A percentile compares a stretch with the other conserved stretches of the same genome.
Evolutionary conservation across 2,329 filamentous ascomycete species (phyloP).

Genomic region (Aspergillus ochraceoroseus): DNA sequence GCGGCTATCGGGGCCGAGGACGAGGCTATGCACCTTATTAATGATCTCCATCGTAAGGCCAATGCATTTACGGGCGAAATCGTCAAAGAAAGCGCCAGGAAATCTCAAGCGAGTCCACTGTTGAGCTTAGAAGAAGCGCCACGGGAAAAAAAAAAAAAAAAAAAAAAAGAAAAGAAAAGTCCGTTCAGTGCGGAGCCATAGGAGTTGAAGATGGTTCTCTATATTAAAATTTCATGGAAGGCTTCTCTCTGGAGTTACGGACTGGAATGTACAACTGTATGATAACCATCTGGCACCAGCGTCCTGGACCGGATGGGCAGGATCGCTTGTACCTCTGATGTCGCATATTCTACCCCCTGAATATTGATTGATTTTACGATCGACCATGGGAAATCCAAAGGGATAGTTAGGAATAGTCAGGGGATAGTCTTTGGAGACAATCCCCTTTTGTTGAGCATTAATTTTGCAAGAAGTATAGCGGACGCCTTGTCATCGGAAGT

Average conservation of each 20-base stretch:
- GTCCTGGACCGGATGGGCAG: slow-evolving; percentile 21
- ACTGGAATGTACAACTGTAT: slow-evolving; percentile 29
- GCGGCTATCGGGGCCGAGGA: slow-evolving; percentile 47
- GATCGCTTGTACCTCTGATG: slow-evolving; percentile 23
- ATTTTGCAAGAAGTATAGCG: not conserved
- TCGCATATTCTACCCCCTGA: slow-evolving; percentile 18
- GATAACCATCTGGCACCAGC: slow-evolving; percentile 31
- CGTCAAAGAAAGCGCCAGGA: slow-evolving; percentile 4
- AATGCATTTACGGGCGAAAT: slow-evolving; percentile 1
- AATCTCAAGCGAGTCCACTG: slow-evolving; percentile 5
- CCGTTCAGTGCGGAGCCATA: slow-evolving; percentile 2
- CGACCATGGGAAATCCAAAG: not conserved
- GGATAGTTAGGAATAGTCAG: not conserved
- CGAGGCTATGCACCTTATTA: slow-evolving; percentile 47
- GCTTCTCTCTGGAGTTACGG: slow-evolving; percentile 31
- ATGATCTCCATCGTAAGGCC: slow-evolving; percentile 9
- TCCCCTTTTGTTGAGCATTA: not conserved
- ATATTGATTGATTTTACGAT: slow-evolving; percentile 11
- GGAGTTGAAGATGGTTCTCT: slow-evolving; percentile 14
- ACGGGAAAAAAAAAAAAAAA: not conserved
- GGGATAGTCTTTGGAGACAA: not conserved
- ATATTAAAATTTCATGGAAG: slow-evolving; percentile 17
- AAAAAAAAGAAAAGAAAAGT: slow-evolving; percentile 1
- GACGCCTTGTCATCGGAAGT: too few relatives aligned
- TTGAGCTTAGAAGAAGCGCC: slow-evolving; percentile 8